Evolutionary conservation across 805 yeast genomes (phyloP).

Genomic region (Saccharomycopsis capsularis): DNA sequence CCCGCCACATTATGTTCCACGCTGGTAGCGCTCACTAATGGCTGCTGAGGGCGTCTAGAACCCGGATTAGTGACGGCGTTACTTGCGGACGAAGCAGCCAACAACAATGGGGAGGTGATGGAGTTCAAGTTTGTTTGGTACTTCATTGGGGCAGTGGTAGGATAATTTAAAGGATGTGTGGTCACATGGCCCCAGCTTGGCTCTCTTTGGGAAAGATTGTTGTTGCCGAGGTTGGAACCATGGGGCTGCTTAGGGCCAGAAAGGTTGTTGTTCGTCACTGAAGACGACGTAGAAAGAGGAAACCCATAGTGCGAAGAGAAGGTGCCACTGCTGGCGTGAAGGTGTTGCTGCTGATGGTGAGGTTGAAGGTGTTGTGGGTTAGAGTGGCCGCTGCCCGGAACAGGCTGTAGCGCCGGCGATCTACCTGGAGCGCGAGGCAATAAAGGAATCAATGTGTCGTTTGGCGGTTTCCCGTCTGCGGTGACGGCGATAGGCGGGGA

Average conservation of each 20-base stretch:
- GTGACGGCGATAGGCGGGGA: not conserved
- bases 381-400: too few species aligned
- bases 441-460: constrained; percentile 11
- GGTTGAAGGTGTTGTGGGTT: too few species aligned
- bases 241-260: too few species aligned
- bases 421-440: constrained; percentile 6
- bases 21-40: constrained; percentile 4
- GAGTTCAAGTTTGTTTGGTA: constrained; percentile 58
- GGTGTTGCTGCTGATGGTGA: too few species aligned
- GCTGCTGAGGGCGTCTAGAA: not conserved
- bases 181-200: not conserved
- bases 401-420: constrained; percentile 3
- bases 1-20: constrained; percentile 33
- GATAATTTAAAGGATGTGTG: constrained; percentile 26
- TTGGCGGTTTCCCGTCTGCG: not conserved
- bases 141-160: constrained; percentile 62
- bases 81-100: constrained; percentile 38
- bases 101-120: constrained; percentile 57
- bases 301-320: not conserved
- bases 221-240: not conserved
- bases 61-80: not conserved
- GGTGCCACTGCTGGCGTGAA: too few species aligned
- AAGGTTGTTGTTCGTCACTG: too few species aligned
- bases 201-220: not conserved
- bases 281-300: too few species aligned